Percentiles rank a stretch among this genome's conserved stretches.
Conservation (phyloP, 2,329 filamentous ascomycete species). For the Fusarium chaquense region DNA sequence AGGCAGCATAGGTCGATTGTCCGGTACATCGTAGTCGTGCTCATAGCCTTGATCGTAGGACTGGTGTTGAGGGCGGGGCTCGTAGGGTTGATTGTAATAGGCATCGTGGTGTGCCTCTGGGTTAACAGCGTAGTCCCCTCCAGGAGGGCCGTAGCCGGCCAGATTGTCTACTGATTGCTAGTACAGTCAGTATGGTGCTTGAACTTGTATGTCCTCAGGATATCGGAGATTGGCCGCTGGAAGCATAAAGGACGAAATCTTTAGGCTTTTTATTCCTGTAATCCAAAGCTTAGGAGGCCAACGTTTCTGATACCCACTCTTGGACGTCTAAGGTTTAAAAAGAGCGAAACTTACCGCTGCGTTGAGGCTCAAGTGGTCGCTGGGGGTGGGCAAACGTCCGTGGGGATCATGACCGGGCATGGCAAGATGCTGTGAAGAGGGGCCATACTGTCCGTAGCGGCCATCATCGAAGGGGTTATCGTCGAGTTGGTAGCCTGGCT, state of each 20-base stretch:
- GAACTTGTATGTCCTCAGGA: background rate
- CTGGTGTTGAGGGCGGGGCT: slow-evolving; percentile 49
- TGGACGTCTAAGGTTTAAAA: no score
- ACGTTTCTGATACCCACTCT: no score
- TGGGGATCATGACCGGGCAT: slow-evolving; percentile 49
- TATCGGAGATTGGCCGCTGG: no score
- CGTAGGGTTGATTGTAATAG: slow-evolving; percentile 32
- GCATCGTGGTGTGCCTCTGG: slow-evolving; percentile 75
- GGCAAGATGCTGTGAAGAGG: slow-evolving; percentile 45
- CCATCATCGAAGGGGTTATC: slow-evolving; percentile 78
- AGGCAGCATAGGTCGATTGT: slow-evolving; percentile 80
- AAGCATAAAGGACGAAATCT: no score
- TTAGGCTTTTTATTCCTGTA: no score
- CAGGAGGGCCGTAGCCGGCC: slow-evolving; percentile 59
- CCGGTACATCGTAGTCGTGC: slow-evolving; percentile 76
- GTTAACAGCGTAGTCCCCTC: slow-evolving; percentile 75
- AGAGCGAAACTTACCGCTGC: slow-evolving; percentile 74
- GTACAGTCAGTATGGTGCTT: slow-evolving; percentile 13
- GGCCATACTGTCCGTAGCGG: slow-evolving; percentile 66
- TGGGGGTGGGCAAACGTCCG: slow-evolving; percentile 66
- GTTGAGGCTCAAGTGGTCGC: slow-evolving; percentile 84
- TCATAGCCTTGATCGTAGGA: slow-evolving; percentile 81
- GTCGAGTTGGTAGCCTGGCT: slow-evolving; percentile 83
- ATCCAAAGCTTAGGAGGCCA: no score
- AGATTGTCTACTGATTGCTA: slow-evolving; percentile 67